Evolutionary conservation across 1,284 basidiomycete genomes (phyloP).

Genomic region (Termitomyces sp.): DNA sequence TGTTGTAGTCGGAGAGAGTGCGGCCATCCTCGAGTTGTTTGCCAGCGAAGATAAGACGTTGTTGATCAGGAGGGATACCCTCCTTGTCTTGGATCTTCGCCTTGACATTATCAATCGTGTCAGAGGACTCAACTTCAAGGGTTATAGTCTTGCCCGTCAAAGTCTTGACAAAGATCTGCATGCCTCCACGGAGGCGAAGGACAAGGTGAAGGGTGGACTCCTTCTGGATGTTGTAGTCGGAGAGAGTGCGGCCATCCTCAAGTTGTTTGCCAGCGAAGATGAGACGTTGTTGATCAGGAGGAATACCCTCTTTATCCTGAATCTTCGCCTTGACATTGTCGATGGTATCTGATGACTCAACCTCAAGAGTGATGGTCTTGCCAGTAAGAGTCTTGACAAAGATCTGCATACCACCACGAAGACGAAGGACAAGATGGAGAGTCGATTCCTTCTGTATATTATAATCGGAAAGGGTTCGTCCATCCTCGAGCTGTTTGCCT

Average conservation of each 20-base stretch:
- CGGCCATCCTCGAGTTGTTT: conserved; percentile 78
- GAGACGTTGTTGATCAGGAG: conserved; percentile 75
- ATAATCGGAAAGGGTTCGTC: conserved; percentile 79
- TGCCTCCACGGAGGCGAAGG: conserved; percentile 64
- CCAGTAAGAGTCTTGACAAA: conserved; percentile 22
- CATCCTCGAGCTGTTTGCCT: conserved; percentile 82
- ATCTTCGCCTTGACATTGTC: conserved; percentile 84
- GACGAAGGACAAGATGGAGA: conserved; percentile 65
- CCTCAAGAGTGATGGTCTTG: conserved; percentile 78
- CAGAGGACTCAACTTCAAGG: conserved; percentile 82
- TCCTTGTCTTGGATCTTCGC: conserved; percentile 84
- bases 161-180: conserved; percentile 21
- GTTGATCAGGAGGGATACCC: conserved; percentile 81
- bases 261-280: conserved; percentile 87
- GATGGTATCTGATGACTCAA: conserved; percentile 87
- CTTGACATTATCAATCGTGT: conserved; percentile 87
- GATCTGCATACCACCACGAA: conserved; percentile 53
- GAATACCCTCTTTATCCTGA: conserved; percentile 39
- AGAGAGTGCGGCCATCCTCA: conserved; percentile 77
- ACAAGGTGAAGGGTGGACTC: conserved; percentile 70
- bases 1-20: conserved; percentile 75
- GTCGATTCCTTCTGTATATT: conserved; percentile 75
- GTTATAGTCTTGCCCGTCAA: conserved; percentile 59
- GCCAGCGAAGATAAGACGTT: conserved; percentile 79
- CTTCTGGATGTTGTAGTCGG: conserved; percentile 77